These are phyloP conservation scores for Wickerhamiella vanderwaltii DNA, from an alignment of 805 yeast species.

Conservation along the genomic window DNA sequence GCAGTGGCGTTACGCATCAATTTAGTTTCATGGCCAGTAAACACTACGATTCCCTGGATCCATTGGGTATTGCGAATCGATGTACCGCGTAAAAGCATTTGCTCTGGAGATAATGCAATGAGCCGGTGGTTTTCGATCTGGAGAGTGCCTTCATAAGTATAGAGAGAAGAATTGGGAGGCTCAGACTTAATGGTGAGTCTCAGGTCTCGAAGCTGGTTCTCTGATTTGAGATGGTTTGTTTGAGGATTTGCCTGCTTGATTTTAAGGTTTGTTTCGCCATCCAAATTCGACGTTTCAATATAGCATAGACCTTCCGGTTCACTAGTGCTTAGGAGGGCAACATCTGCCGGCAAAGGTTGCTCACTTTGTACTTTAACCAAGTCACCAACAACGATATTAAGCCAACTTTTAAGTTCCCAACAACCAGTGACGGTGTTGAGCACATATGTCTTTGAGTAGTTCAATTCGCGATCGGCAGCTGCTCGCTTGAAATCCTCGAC, in stretches of 20 bases:
- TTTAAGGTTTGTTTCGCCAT: conserved; percentile 94
- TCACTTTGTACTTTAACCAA: conserved; percentile 73
- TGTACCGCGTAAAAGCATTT: conserved; percentile 87
- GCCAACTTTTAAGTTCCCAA: conserved; percentile 65
- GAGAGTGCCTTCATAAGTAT: conserved; percentile 88
- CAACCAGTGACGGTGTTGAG: conserved; percentile 44
- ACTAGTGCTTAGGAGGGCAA: conserved; percentile 72
- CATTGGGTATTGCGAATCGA: conserved; percentile 87
- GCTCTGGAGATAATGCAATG: conserved; percentile 79
- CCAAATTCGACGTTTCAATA: conserved; percentile 93
- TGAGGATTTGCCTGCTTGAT: conserved; percentile 80
- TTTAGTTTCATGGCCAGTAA: conserved; percentile 97
- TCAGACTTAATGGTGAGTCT: conserved; percentile 64
- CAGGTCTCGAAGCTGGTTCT: conserved; percentile 41
- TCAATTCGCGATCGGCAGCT: conserved; percentile 77
- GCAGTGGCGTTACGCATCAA: conserved; percentile 98
- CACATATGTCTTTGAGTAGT: conserved; percentile 62
- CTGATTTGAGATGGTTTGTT: conserved; percentile 60
- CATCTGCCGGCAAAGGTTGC: conserved; percentile 89
- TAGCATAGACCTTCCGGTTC: conserved; percentile 98
- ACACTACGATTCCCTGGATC: conserved; percentile 86
- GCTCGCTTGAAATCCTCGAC: conserved; percentile 85
- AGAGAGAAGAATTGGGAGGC: conserved; percentile 85
- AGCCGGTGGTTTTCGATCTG: conserved; percentile 28
- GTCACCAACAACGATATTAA: conserved; percentile 82